Evolutionary conservation across 768 basidiomycete genomes (phyloP).

Genomic region (Fomitopsis serialis): DNA sequence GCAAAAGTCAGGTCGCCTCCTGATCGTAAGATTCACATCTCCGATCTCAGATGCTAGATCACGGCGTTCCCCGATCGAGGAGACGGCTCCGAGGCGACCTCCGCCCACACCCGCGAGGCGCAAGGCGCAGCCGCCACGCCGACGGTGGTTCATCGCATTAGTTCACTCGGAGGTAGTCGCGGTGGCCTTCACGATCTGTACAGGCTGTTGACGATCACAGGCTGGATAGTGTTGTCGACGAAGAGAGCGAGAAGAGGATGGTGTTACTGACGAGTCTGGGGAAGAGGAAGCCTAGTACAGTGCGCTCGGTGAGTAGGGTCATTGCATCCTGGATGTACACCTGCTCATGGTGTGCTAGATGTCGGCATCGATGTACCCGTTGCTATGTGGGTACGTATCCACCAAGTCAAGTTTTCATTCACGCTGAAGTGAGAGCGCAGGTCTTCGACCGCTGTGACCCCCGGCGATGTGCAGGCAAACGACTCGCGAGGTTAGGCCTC

Average conservation of each 20-base stretch:
- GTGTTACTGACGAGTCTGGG: constrained; percentile 17
- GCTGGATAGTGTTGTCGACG: constrained; percentile 57
- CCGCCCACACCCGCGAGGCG: background rate
- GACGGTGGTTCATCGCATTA: constrained; percentile 19
- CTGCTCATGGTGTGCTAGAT: background rate
- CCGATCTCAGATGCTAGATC: no score
- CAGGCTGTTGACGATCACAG: constrained; percentile 31
- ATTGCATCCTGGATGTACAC: background rate
- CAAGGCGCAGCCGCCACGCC: background rate
- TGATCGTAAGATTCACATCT: no score
- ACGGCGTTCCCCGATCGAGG: no score
- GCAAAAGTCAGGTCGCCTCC: no score
- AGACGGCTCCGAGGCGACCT: no score
- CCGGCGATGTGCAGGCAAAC: constrained; percentile 82
- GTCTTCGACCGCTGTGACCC: constrained; percentile 99
- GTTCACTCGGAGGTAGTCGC: constrained; percentile 32
- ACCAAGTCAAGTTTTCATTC: background rate
- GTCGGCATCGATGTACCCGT: constrained; percentile 55
- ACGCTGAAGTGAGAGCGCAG: constrained; percentile 31
- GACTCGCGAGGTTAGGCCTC: constrained; percentile 78
- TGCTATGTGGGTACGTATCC: constrained; percentile 87
- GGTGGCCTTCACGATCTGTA: constrained; percentile 22
- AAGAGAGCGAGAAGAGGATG: constrained; percentile 27
- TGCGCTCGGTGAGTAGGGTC: background rate
- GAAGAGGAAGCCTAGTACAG: background rate